phyloP scores from a whole-genome alignment of 148 eudicot genomes.

The Suaeda aralocaspica region DNA sequence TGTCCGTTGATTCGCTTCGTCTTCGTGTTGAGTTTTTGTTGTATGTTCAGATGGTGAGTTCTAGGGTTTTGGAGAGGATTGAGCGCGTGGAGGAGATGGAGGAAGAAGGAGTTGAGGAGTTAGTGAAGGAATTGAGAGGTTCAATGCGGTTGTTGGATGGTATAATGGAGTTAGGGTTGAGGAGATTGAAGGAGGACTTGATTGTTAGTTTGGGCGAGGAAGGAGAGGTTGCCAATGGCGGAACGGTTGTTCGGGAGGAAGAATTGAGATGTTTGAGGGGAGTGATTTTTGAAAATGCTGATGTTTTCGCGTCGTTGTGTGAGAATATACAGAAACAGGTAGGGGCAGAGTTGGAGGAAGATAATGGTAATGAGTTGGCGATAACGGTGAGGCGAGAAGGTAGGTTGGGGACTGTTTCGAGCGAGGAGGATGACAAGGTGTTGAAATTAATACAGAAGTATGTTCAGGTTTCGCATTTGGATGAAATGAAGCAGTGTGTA shows the following conservation, averaged over 20 bases:
- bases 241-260: constrained; percentile 37
- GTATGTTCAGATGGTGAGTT: constrained; percentile 42
- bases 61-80: constrained; percentile 40
- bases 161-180: constrained; percentile 55
- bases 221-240: constrained; percentile 16
- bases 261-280: constrained; percentile 55
- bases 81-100: constrained; percentile 13
- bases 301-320: constrained; percentile 59
- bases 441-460: constrained; percentile 50
- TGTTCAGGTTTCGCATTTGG: constrained; percentile 72
- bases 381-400: constrained; percentile 43
- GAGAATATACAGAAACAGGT: constrained; percentile 59
- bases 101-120: constrained; percentile 23
- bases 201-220: constrained; percentile 27
- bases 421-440: constrained; percentile 49
- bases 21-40: constrained; percentile 69
- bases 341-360: constrained; percentile 30
- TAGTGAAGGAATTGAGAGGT: constrained; percentile 26
- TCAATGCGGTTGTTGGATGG: constrained; percentile 42
- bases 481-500: constrained; percentile 59
- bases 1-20: constrained; percentile 34
- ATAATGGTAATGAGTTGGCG: constrained; percentile 33
- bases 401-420: constrained; percentile 20
- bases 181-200: constrained; percentile 59
- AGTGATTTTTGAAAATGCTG: constrained; percentile 57